Base-by-base conservation (phyloP, 768 basidiomycete species). In the Leucosporidium creatinivorum region DNA sequence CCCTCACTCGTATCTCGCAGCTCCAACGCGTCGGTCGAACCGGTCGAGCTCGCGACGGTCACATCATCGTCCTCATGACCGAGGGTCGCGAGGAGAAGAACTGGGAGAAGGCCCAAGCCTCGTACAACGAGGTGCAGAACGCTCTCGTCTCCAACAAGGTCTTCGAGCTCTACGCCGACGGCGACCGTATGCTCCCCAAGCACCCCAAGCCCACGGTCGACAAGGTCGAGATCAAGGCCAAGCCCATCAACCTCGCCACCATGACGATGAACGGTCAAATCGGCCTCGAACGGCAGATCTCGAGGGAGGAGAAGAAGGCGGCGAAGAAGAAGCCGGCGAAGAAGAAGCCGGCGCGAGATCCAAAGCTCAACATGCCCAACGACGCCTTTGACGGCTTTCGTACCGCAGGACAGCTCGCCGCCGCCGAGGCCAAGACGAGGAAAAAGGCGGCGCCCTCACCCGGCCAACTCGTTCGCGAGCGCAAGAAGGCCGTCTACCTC, bases 21-120 rank as follows among this genome's bases (percentile, higher is more conserved):
- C 84, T 99, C 25, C 96, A 99, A 84, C 88, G 96, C 25, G 84
- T 94, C 61, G 96, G 96, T 58, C 84, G 96, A 62, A 97, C 96
- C 0, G 96, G 96, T 18, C 89, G 96, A 57, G 93, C 93, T 78
- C 85, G 91, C 47, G 84, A 86, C 55, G 96, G 96, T 13, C 80
- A 83, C 56, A 89, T 99, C n/a, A 89, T 93, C 74, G 89, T 93
- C 17, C 82, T 99, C 25, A 86, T 97, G 72, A 86, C 93, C 9
- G 89, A 94, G 77, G 85, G 86, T 36, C 87, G 93, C 28, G 96
- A 99, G 79, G 93, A 98, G 74, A 76, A 81, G 58, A 94, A 96
- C 74, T 89, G 93, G 81, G 87, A 89, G 61, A 89, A 87, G 71
- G 93, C 96, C 0, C 86, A 91, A 73, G 85, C 84, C 51, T 85